phyloP scores from a whole-genome alignment of 2,329 filamentous ascomycete species.

The Talaromyces sp. region DNA sequence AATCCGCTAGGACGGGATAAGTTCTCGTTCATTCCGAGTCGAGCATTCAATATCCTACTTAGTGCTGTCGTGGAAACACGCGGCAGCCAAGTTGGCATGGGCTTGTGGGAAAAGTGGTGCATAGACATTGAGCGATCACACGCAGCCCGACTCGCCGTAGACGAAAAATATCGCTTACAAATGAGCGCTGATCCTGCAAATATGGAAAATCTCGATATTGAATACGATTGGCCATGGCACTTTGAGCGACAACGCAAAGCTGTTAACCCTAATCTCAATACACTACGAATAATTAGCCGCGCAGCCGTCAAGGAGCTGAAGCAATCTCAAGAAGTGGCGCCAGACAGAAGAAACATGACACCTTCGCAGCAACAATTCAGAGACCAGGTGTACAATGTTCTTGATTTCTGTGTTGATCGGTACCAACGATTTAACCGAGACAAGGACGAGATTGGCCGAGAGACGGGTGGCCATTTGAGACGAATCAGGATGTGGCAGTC shows the following conservation, averaged over 20 bases:
- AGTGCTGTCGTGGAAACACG: constrained; percentile 52
- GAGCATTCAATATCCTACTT: constrained; percentile 53
- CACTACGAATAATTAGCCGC: constrained; percentile 37
- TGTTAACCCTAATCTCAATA: constrained; percentile 33
- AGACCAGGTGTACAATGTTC: constrained; percentile 19
- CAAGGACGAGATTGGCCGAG: constrained; percentile 32
- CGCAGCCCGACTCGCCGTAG: constrained; percentile 21
- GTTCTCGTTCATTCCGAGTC: constrained; percentile 31
- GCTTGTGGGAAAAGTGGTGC: constrained; percentile 50
- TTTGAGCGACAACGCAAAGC: constrained; percentile 27
- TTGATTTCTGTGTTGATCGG: constrained; percentile 34
- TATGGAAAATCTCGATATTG: constrained; percentile 23
- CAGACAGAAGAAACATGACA: constrained; percentile 2
- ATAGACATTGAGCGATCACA: constrained; percentile 27
- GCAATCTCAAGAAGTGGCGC: constrained; percentile 10
- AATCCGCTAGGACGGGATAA: constrained; percentile 20
- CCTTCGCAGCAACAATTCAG: background rate
- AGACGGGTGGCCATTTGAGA: constrained; percentile 31
- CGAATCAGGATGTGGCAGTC: constrained; percentile 10
- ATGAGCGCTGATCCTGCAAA: constrained; percentile 10
- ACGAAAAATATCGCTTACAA: constrained; percentile 11
- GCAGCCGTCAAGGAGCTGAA: constrained; percentile 31
- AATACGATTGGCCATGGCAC: constrained; percentile 28
- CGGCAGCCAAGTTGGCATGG: constrained; percentile 47
- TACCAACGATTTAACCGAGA: constrained; percentile 30